Evolutionary conservation across 306 rosid species (phyloP).

Genomic region (Malus domestica): DNA sequence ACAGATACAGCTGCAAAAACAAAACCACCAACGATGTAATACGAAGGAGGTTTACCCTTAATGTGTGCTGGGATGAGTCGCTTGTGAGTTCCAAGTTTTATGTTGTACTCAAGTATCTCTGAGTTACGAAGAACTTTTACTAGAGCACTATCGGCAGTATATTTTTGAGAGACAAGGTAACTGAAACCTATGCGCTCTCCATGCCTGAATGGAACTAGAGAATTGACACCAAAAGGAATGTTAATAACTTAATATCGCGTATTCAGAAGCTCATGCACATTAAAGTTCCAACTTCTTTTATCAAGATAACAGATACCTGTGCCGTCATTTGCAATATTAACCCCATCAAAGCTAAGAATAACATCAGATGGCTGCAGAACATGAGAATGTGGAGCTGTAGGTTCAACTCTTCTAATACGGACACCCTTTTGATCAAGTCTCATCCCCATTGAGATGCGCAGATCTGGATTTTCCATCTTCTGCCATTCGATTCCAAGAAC

Average conservation of each 20-base stretch:
- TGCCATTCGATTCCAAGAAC: conserved; percentile 83
- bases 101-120: conserved; percentile 40
- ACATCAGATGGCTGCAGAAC: conserved; percentile 75
- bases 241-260: neutral
- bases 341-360: conserved; percentile 71
- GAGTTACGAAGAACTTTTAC: conserved; percentile 51
- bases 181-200: conserved; percentile 87
- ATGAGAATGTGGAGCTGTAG: conserved; percentile 63
- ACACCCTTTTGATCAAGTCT: conserved; percentile 72
- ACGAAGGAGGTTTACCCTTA: conserved; percentile 73
- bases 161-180: conserved; percentile 77
- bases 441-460: conserved; percentile 61
- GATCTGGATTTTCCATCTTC: conserved; percentile 88
- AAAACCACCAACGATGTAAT: conserved; percentile 75
- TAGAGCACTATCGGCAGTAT: conserved; percentile 51
- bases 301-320: conserved; percentile 40
- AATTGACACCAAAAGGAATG: conserved; percentile 1
- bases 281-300: neutral
- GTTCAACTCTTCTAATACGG: conserved; percentile 75
- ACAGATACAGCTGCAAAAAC: conserved; percentile 66
- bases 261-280: neutral
- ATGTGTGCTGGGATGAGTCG: conserved; percentile 76
- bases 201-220: conserved; percentile 72
- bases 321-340: conserved; percentile 77
- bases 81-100: conserved; percentile 54